phyloP scores from a whole-genome alignment of 176 grass and related monocot genomes.

The Paspalum vaginatum region DNA sequence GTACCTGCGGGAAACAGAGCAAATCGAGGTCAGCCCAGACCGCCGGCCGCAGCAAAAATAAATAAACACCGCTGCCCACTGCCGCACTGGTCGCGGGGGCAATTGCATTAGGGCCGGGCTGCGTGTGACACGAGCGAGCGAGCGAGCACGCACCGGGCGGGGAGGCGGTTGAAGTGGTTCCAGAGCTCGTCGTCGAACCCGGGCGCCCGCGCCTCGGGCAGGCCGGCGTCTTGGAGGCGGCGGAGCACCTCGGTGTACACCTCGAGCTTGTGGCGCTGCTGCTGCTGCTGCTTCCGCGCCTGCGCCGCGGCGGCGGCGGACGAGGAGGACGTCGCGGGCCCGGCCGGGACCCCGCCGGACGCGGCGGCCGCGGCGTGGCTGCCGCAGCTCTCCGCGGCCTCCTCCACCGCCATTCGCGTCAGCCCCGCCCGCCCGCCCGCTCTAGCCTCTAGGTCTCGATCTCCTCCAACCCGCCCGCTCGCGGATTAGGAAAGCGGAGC shows the following conservation, averaged over 20 bases:
- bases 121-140: background rate
- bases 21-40: background rate
- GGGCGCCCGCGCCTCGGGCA: constrained; percentile 39
- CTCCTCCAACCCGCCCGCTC: constrained; percentile 19
- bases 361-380: constrained; percentile 43
- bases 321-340: constrained; percentile 18
- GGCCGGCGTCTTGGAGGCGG: constrained; percentile 48
- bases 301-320: constrained; percentile 28
- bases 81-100: no score
- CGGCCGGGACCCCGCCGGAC: background rate
- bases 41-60: constrained; percentile 7
- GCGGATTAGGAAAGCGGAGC: constrained; percentile 29
- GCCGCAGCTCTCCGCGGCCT: constrained; percentile 69
- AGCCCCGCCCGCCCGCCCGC: constrained; percentile 8
- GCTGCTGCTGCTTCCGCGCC: constrained; percentile 61
- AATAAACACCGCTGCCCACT: no score
- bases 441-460: constrained; percentile 23
- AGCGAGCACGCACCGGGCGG: constrained; percentile 48
- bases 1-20: constrained; percentile 36
- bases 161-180: constrained; percentile 82
- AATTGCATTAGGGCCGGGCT: background rate
- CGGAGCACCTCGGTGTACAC: constrained; percentile 66
- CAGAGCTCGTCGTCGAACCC: constrained; percentile 72
- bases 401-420: constrained; percentile 59
- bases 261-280: constrained; percentile 66